phyloP scores from a whole-genome alignment of 2,329 filamentous ascomycete species.

The Epichloe glyceriae region DNA sequence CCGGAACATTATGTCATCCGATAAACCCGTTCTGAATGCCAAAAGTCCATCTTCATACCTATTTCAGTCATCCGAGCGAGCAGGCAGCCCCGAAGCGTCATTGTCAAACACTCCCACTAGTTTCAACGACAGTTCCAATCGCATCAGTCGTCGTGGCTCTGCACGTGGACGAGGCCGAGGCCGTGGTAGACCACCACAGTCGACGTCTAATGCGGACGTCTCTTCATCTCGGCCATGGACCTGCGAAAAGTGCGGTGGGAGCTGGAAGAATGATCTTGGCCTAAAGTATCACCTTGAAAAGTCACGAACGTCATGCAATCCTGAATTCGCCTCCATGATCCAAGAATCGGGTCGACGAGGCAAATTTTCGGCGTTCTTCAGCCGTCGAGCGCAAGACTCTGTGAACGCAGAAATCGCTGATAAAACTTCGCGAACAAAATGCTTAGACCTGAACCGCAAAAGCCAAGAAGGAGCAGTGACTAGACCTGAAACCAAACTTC shows the following conservation, averaged over 20 bases:
- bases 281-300: conserved; percentile 46
- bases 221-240: conserved; percentile 22
- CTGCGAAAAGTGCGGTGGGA: conserved; percentile 39
- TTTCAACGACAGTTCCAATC: neutral
- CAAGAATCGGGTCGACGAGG: conserved; percentile 9
- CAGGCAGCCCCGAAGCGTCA: neutral
- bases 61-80: neutral
- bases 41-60: neutral
- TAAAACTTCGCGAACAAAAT: neutral
- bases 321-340: conserved; percentile 17
- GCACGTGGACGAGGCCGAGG: conserved; percentile 4
- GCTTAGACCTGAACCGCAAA: neutral
- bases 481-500: neutral
- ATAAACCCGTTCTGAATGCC: neutral
- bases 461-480: neutral
- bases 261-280: conserved; percentile 46
- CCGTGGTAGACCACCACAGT: conserved; percentile 3
- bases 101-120: neutral
- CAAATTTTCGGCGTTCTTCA: conserved; percentile 5
- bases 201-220: conserved; percentile 6
- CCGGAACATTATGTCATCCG: neutral
- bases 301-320: conserved; percentile 40
- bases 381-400: neutral
- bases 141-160: neutral
- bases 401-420: neutral